Conservation (phyloP, 306 rosid genomes). For the Vigna angularis region DNA sequence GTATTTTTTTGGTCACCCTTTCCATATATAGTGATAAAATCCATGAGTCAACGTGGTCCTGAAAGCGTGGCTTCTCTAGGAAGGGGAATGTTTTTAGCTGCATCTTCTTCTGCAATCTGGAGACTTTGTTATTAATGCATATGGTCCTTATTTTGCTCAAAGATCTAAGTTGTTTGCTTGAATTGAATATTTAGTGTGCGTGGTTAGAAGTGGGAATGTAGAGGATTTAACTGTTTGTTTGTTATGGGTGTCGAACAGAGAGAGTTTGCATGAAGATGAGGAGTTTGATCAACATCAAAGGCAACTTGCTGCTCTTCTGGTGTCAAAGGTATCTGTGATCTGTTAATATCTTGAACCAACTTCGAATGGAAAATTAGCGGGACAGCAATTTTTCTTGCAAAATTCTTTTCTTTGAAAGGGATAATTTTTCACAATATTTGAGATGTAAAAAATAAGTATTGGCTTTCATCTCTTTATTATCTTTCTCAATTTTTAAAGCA, state of each 20-base stretch:
- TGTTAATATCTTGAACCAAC: constrained; percentile 33
- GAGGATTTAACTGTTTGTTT: constrained; percentile 20
- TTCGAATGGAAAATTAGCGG: not conserved
- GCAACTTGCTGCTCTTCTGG: constrained; percentile 92
- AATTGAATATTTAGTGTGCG: not conserved
- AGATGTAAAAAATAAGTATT: not conserved
- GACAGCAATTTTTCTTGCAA: constrained; percentile 4
- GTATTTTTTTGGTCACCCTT: constrained; percentile 15
- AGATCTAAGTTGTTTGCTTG: not conserved
- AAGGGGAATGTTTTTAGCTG: not conserved
- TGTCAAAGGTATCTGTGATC: constrained; percentile 72
- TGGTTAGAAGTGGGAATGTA: constrained; percentile 2
- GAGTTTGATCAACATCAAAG: constrained; percentile 90
- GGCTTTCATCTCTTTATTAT: constrained; percentile 1
- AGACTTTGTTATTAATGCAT: constrained; percentile 12
- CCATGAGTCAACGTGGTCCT: not conserved
- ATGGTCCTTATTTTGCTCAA: constrained; percentile 13
- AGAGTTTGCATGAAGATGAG: constrained; percentile 95
- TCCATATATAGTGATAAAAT: not conserved
- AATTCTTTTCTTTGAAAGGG: not conserved
- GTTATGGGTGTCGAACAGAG: constrained; percentile 56
- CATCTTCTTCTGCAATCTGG: not conserved
- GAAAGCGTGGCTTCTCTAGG: constrained; percentile 1
- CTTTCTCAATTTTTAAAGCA: constrained; percentile 14
- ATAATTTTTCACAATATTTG: not conserved